Percentiles rank a stretch among this genome's conserved stretches.
Evolutionary conservation across 352 stramenopile species (phyloP).

Genomic region (Pythium pyrilobum): DNA sequence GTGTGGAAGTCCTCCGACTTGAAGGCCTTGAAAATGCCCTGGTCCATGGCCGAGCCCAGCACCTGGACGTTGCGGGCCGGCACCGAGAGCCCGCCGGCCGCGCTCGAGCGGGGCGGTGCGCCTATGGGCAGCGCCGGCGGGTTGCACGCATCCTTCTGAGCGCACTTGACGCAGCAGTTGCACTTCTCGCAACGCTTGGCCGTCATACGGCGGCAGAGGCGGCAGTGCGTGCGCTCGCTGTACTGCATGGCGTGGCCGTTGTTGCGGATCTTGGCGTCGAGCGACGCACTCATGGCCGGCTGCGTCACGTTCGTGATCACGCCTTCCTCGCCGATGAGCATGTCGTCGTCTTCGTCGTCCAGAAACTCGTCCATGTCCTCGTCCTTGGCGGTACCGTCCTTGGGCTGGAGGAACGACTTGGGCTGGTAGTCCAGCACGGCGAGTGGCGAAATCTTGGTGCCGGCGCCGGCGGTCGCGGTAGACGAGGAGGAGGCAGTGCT

Average conservation of each 20-base stretch:
- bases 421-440: constrained; percentile 69
- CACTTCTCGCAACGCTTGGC: constrained; percentile 71
- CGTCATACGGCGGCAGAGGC: constrained; percentile 64
- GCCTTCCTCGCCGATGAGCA: constrained; percentile 39
- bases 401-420: constrained; percentile 64
- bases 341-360: constrained; percentile 64
- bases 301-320: constrained; percentile 80
- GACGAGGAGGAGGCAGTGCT: not conserved
- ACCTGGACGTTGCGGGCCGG: constrained; percentile 73
- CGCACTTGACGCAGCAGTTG: constrained; percentile 65
- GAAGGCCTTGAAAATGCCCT: constrained; percentile 78
- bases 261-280: constrained; percentile 65
- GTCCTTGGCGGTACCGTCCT: constrained; percentile 29
- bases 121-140: constrained; percentile 2
- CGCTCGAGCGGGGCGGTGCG: too few relatives aligned
- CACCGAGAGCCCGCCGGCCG: constrained; percentile 38
- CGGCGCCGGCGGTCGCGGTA: not conserved
- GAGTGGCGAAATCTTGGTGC: constrained; percentile 20
- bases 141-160: constrained; percentile 61
- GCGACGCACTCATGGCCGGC: constrained; percentile 52
- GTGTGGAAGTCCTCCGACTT: constrained; percentile 72
- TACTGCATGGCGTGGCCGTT: constrained; percentile 77
- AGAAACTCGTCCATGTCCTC: constrained; percentile 59
- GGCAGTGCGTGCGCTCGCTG: constrained; percentile 53
- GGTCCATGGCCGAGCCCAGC: constrained; percentile 78